Evolutionary conservation across 2,329 filamentous ascomycete genomes (phyloP), one percentile per base, ranked within the genome.

Genomic region (Pseudocercospora vitis): DNA sequence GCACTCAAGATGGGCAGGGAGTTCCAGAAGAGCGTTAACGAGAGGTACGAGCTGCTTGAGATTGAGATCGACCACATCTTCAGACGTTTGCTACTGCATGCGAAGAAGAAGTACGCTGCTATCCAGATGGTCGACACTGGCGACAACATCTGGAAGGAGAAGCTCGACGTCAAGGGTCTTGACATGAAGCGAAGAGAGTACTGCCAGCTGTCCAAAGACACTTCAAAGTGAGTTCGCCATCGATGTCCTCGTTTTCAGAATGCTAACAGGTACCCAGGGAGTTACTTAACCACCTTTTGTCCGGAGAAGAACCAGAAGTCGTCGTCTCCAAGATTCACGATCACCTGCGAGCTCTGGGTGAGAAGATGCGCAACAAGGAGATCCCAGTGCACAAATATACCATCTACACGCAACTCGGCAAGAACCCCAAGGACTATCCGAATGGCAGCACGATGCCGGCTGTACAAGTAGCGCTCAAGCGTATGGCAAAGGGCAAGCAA

Each of bases 61-160:
- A 99, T 99, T 60, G 94, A 99, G 67, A 96, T 99, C 62, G 94
- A 99, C 73, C 96, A 97, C 66, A 82, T 97, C 57, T 99, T 99
- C 80, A 84, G 92, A 40, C 87, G 94, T 26, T 88, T 99, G 52
- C 76, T 99, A 32, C 79, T 99, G 11, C 94, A 97, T 68, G 92
- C 94, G 24, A 99, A 99, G 81, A 99, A 99, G 79, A 99, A 99
- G 78, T 99, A 99, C 72, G 94, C 94, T 7, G 94, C 94, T 33
- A 88, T 99, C 72, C 97, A 95, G 70, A 84, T 97, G 70, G 84
- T 94, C 5, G 89, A 96, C 65, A 80, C 88, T 18, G 65, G 69
- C 50, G 88, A 95, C 65, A 91, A 91, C 63, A 95, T 92, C 70
- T 95, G 86, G 68, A 79, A 92, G 39, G 92, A 97, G 70, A 92